Evolutionary conservation across 352 stramenopile genomes (phyloP), one percentile per base, ranked within the genome.

Genomic region (Elongisporangium undulatum): DNA sequence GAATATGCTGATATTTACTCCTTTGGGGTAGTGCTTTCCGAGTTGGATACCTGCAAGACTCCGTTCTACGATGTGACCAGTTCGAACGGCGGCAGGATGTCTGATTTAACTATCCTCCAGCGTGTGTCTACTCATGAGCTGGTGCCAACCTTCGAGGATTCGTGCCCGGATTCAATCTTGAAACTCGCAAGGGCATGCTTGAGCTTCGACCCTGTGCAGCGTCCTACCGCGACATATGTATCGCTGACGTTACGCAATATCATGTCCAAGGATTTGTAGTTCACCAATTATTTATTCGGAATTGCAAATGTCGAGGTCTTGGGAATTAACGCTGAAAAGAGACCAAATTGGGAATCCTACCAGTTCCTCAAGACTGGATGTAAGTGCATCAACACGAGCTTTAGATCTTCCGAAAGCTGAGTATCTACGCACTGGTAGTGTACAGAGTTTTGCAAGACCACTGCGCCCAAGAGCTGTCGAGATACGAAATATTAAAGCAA

Each of bases 211-310:
- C 76, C 79, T 8, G 72, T 66, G 8, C 63, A 88, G 13, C 82
- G 82, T 56, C 82, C 82, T 51, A 86, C 74, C 53, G 82, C 82
- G 45, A 90, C 90, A 57, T 75, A 90, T 57, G 77, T 92, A 38
- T 87, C 82, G 16, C 90, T 89, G 69, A 73, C 88, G 63, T 63
- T 92, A 58, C 79, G 81, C 52, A 89, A 87, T 63, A 90, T 92
- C 64, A 73, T 90, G 64, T n/a, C n/a, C n/a, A n/a, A n/a, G n/a
- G n/a, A n/a, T n/a, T n/a, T n/a, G n/a, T n/a, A n/a, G n/a, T n/a
- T n/a, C n/a, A n/a, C n/a, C n/a, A n/a, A n/a, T n/a, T n/a, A n/a
- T n/a, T n/a, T n/a, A n/a, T n/a, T n/a, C n/a, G n/a, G n/a, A n/a
- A n/a, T n/a, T n/a, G n/a, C n/a, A n/a, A n/a, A n/a, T n/a, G n/a